Percentiles rank a stretch among this genome's conserved stretches.
phyloP scores from a whole-genome alignment of 306 rosid species.

The Mimosa bimucronata region DNA sequence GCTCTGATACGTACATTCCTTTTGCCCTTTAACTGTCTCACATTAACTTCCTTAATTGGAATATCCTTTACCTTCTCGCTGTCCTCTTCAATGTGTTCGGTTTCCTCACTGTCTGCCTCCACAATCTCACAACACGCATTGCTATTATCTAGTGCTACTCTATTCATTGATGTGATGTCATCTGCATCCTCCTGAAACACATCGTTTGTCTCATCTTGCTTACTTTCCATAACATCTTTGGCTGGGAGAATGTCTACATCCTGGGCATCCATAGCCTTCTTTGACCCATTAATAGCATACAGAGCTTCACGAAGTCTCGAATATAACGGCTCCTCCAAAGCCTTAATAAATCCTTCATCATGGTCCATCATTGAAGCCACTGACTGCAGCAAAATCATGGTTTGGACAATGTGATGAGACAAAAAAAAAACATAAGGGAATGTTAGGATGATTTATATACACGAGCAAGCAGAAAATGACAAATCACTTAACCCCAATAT shows the following conservation, averaged over 20 bases:
- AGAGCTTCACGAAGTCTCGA: conserved; percentile 62
- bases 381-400: conserved; percentile 50
- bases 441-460: conserved; percentile 14
- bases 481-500: conserved; percentile 11
- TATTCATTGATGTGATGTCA: conserved; percentile 21
- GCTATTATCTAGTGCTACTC: conserved; percentile 1
- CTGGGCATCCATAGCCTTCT: conserved; percentile 32
- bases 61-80: conserved; percentile 23
- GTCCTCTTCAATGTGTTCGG: conserved; percentile 41
- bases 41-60: conserved; percentile 32
- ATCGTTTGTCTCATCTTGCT: conserved; percentile 37
- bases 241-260: conserved; percentile 35
- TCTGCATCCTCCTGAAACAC: conserved; percentile 38
- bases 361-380: conserved; percentile 64
- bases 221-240: conserved; percentile 32
- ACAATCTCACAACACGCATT: conserved; percentile 56
- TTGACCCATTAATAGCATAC: conserved; percentile 31
- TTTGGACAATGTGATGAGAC: conserved; percentile 26
- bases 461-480: conserved; percentile 23
- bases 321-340: conserved; percentile 67
- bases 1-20: conserved; percentile 53
- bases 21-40: conserved; percentile 35
- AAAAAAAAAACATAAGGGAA: not conserved
- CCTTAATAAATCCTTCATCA: conserved; percentile 60
- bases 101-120: conserved; percentile 56